A percentile compares a stretch with the other conserved stretches of the same genome.
Conservation (phyloP, 176 grass and related monocot genomes). For the Avena sativa region DNA sequence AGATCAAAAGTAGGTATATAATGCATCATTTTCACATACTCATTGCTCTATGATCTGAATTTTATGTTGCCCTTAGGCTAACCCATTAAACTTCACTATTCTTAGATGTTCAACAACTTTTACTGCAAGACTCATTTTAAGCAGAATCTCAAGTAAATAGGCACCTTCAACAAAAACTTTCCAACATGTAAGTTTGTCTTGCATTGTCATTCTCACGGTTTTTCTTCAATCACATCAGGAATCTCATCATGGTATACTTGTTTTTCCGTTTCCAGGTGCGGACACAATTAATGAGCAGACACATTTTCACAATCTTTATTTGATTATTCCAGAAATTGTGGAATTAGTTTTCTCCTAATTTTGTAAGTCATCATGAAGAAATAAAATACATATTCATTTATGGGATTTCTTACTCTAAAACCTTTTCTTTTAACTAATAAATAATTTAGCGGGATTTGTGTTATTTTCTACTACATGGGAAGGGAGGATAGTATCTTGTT, state of each 20-base stretch:
- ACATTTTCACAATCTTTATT: conserved; percentile 24
- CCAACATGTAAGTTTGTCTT: conserved; percentile 49
- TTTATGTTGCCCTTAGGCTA: neutral
- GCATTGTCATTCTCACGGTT: conserved; percentile 10
- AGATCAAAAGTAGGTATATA: neutral
- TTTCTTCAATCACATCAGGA: neutral
- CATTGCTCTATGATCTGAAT: neutral
- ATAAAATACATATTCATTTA: no score
- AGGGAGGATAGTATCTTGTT: no score
- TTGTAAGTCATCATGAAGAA: no score
- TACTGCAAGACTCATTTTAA: conserved; percentile 78
- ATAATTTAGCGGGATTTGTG: no score
- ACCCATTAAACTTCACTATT: neutral
- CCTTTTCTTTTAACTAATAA: no score
- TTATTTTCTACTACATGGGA: no score
- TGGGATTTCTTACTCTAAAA: no score
- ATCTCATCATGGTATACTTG: neutral
- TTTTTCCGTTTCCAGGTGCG: conserved; percentile 45
- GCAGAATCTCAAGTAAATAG: conserved; percentile 66
- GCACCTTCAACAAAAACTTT: conserved; percentile 64
- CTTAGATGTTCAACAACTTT: conserved; percentile 66
- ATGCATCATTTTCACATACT: neutral
- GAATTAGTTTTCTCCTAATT: no score
- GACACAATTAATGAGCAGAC: conserved; percentile 62
- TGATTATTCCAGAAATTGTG: neutral